Percentiles rank a stretch among this genome's conserved stretches.
Evolutionary conservation across 345 rosid genomes (phyloP).

Genomic region (Lepidium africanum): DNA sequence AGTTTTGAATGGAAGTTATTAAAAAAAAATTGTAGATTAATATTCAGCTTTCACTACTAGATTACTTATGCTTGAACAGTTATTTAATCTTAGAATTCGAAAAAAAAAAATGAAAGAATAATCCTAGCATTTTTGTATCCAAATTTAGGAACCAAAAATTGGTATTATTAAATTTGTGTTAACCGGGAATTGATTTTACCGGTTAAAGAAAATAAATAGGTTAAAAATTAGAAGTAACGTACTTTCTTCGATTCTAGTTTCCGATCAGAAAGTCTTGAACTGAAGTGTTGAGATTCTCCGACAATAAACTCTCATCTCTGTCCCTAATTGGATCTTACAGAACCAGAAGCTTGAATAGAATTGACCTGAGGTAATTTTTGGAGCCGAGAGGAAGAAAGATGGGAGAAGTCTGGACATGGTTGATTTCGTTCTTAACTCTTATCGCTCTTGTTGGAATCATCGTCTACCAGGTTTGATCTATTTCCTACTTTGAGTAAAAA

Average conservation of each 20-base stretch:
- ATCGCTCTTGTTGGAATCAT: conserved; percentile 54
- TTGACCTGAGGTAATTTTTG: neutral
- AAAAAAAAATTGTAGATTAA: too few species aligned
- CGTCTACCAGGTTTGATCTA: conserved; percentile 56
- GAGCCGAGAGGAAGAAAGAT: conserved; percentile 28
- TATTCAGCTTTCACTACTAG: too few species aligned
- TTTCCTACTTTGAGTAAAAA: neutral
- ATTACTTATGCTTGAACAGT: too few species aligned
- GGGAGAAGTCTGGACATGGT: conserved; percentile 76
- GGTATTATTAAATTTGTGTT: neutral
- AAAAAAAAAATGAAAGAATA: too few species aligned
- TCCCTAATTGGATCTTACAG: neutral
- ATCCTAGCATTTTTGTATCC: too few species aligned
- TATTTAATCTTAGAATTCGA: too few species aligned
- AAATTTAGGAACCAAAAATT: too few species aligned
- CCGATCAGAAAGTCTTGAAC: conserved; percentile 12
- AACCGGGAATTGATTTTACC: conserved; percentile 4
- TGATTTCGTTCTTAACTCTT: conserved; percentile 61
- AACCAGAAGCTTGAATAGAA: neutral
- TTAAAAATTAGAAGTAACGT: neutral
- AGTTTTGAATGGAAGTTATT: too few species aligned
- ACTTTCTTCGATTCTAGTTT: neutral
- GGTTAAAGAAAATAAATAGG: neutral
- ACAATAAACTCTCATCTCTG: neutral
- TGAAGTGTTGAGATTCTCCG: neutral